Evolutionary conservation across 2,329 filamentous ascomycete genomes (phyloP).

Genomic region (Alternaria angustiovoidea): DNA sequence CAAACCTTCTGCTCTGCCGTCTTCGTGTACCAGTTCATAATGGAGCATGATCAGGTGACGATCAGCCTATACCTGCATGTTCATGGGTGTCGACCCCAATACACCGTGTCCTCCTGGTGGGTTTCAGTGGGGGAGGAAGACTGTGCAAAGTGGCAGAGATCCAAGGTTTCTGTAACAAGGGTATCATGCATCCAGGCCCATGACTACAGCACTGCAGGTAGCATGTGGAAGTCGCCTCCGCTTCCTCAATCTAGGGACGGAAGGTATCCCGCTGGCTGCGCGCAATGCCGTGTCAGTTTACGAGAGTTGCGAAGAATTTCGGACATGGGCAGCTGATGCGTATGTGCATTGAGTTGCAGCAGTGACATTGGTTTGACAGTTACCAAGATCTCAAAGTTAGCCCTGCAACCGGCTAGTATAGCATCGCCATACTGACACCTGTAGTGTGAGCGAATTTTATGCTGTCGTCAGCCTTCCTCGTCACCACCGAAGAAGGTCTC

Average conservation of each 20-base stretch:
- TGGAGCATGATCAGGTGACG: conserved; percentile 1
- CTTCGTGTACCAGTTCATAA: neutral
- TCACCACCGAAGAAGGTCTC: conserved; percentile 19
- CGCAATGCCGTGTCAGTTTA: conserved; percentile 22
- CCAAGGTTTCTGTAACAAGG: conserved; percentile 13
- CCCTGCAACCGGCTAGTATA: conserved; percentile 25
- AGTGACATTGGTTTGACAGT: conserved; percentile 17
- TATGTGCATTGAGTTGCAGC: conserved; percentile 18
- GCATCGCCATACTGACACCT: conserved; percentile 11
- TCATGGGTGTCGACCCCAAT: conserved; percentile 32
- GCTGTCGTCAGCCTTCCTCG: conserved; percentile 26
- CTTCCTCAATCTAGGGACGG: conserved; percentile 34
- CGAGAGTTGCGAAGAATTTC: conserved; percentile 17
- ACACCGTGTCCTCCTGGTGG: conserved; percentile 22
- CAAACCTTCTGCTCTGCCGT: conserved; percentile 5
- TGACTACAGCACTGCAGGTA: conserved; percentile 27
- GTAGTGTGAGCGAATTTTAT: conserved; percentile 18
- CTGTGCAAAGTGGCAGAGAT: conserved; percentile 1
- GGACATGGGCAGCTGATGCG: conserved; percentile 14
- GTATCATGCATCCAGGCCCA: conserved; percentile 20
- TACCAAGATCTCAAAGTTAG: conserved; percentile 20
- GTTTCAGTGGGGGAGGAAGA: conserved; percentile 32
- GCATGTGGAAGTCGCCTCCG: conserved; percentile 21
- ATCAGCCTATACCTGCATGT: conserved; percentile 14
- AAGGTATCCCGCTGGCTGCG: conserved; percentile 34